Evolutionary conservation across 140 eudicot genomes (phyloP).

Genomic region (Oenanthe javanica): DNA sequence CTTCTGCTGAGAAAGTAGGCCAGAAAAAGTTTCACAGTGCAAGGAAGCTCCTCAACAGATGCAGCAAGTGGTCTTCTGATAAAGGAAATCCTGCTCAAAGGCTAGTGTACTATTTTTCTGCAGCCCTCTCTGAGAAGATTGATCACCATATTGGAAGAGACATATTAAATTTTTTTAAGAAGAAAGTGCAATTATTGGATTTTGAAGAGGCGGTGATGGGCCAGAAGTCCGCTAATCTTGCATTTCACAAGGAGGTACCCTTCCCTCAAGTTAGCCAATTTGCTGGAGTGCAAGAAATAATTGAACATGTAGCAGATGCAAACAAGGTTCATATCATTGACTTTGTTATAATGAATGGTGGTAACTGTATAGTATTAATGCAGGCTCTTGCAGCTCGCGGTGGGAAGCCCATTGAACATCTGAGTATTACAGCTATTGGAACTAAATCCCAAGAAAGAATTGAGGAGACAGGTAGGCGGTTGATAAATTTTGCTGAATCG

Average conservation of each 20-base stretch:
- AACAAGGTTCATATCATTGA: conserved; percentile 8
- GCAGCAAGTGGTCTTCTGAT: not conserved
- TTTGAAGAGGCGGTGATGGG: conserved; percentile 8
- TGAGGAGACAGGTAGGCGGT: conserved; percentile 4
- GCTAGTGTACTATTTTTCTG: conserved; percentile 2
- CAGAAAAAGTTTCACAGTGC: not conserved
- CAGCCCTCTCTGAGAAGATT: conserved; percentile 12
- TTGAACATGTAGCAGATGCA: conserved; percentile 8
- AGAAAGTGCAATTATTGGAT: not conserved
- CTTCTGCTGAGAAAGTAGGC: conserved; percentile 10
- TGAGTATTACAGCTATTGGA: conserved; percentile 6
- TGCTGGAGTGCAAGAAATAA: conserved; percentile 7
- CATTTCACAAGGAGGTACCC: conserved; percentile 8
- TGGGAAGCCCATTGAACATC: not conserved
- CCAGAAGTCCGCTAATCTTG: conserved; percentile 7
- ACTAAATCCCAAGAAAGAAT: not conserved
- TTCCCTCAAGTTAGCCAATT: conserved; percentile 14
- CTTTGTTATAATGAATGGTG: conserved; percentile 8
- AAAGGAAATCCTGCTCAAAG: conserved; percentile 8
- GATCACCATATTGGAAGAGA: not conserved
- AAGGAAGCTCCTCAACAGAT: conserved; percentile 3
- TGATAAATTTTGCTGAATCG: conserved; percentile 7
- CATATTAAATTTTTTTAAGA: not conserved
- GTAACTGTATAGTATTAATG: conserved; percentile 9
- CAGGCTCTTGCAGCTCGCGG: conserved; percentile 14